Evolutionary conservation across 495 filamentous ascomycete species (phyloP).

Genomic region (Beverwykella pulmonaria): DNA sequence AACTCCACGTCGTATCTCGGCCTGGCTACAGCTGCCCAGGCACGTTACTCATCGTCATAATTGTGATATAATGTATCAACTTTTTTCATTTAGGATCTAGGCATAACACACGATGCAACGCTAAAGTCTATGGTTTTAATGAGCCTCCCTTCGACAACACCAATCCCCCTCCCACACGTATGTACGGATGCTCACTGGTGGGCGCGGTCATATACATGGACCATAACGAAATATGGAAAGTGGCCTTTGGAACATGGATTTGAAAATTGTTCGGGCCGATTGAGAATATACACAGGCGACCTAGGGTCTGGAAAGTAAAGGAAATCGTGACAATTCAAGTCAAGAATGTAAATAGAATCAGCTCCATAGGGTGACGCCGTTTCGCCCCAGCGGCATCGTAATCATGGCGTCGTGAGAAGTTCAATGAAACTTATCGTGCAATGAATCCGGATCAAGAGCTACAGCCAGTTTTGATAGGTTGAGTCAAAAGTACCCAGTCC

Average conservation of each 20-base stretch:
- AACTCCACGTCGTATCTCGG: background rate
- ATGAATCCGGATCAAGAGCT: background rate
- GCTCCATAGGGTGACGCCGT: background rate
- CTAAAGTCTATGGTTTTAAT: constrained; percentile 19
- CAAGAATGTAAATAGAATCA: constrained; percentile 1
- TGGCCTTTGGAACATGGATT: constrained; percentile 19
- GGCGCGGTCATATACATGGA: background rate
- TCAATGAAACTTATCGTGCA: background rate
- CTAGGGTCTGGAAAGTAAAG: constrained; percentile 12
- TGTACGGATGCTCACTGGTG: constrained; percentile 12
- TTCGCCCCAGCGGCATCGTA: constrained; percentile 22
- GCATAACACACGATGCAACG: constrained; percentile 14
- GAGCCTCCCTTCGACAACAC: background rate
- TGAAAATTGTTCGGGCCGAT: constrained; percentile 18
- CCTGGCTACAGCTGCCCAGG: background rate
- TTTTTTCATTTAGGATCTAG: constrained; percentile 9
- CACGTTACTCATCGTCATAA: background rate
- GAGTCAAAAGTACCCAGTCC: constrained; percentile 1
- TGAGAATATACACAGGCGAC: constrained; percentile 36
- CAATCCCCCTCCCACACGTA: constrained; percentile 1
- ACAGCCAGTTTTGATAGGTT: constrained; percentile 14
- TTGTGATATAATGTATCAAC: constrained; percentile 1
- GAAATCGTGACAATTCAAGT: background rate
- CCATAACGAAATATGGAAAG: background rate
- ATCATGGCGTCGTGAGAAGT: constrained; percentile 37